Base-by-base conservation (phyloP, 306 rosid species). In the Crotalaria pallida region DNA sequence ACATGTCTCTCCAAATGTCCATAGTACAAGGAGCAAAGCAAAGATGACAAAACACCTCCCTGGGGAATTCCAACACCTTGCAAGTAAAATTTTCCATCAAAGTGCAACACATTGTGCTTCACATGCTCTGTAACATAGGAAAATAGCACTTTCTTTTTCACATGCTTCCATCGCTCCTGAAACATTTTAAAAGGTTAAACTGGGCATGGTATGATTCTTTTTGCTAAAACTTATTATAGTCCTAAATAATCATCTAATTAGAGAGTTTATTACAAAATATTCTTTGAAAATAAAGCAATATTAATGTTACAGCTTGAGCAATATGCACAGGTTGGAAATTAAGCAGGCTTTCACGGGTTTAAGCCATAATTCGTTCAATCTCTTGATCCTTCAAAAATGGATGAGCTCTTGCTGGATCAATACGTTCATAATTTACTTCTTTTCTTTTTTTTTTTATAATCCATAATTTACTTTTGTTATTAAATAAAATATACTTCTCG, bases 41-140 rank as follows among this genome's bases (percentile, higher is more conserved):
- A 75, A 65, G 97, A 56, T 2, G 98, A 93, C 63, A 87, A 71
- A 82, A 94, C 58, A 53, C 98, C 95, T 87, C 98, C 97, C 81
- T 90, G 98, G 65, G 96, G 81, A 85, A 94, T 90, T 52, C 98
- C 96, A 34, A 87, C 82, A 58, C 76, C 80, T 88, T 87, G 97
- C 84, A 88, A 57, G 83, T 82, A 93, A 67, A 90, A 87, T 47
- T 79, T 90, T 52, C 86, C 84, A 78, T 85, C 85, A 27, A 93
- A 85, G 57, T 55, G 89, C 79, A 93, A 60, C 33, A 93, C 88
- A 85, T 93, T 93, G 75, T 36, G 77, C 86, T 90, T 88, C 74
- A 93, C 83, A 31, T 90, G 96, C 81, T 90, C 87, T 33, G 50
- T 66, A 23, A 93, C 69, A 70, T 49, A 6, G 29, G 75, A 76